Conservation (phyloP, 108 stramenopile species). For the Bacterosira constricta region DNA sequence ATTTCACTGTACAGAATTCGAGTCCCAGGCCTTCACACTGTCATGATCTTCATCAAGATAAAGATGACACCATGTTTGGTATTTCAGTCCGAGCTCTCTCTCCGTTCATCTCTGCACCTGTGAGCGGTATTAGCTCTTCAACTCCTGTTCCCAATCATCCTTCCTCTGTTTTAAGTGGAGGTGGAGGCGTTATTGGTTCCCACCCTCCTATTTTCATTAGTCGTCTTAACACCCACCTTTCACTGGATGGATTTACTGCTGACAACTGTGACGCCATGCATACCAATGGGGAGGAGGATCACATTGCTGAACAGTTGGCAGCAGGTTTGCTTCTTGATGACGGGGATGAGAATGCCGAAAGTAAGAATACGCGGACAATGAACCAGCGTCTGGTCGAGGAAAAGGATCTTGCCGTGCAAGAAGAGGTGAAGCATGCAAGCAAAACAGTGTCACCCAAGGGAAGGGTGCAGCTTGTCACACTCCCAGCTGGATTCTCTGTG, state of each 20-base stretch:
- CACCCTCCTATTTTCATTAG: conserved; percentile 47
- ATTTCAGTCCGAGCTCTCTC: conserved; percentile 34
- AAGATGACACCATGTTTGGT: too few species aligned
- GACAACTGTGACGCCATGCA: neutral
- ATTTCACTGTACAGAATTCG: too few species aligned
- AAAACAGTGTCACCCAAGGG: neutral
- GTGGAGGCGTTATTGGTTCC: conserved; percentile 28
- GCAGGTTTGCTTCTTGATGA: conserved; percentile 44
- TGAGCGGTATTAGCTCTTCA: too few species aligned
- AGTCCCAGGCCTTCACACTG: too few species aligned
- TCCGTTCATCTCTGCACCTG: conserved; percentile 34
- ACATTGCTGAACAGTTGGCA: conserved; percentile 48
- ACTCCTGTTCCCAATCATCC: too few species aligned
- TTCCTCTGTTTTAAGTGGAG: conserved; percentile 28
- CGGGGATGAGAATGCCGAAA: conserved; percentile 1
- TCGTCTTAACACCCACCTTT: conserved; percentile 42
- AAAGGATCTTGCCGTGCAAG: neutral
- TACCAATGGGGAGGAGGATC: conserved; percentile 29
- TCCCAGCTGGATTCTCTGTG: conserved; percentile 42
- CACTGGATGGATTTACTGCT: conserved; percentile 8
- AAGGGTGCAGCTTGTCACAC: conserved; percentile 33
- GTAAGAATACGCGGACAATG: neutral
- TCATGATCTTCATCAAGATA: too few species aligned
- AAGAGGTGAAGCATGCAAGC: neutral
- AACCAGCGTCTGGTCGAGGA: neutral